Evolutionary conservation across 2,329 filamentous ascomycete species (phyloP), one percentile per base, ranked within the genome.

Genomic region (Diaporthe nobilis): DNA sequence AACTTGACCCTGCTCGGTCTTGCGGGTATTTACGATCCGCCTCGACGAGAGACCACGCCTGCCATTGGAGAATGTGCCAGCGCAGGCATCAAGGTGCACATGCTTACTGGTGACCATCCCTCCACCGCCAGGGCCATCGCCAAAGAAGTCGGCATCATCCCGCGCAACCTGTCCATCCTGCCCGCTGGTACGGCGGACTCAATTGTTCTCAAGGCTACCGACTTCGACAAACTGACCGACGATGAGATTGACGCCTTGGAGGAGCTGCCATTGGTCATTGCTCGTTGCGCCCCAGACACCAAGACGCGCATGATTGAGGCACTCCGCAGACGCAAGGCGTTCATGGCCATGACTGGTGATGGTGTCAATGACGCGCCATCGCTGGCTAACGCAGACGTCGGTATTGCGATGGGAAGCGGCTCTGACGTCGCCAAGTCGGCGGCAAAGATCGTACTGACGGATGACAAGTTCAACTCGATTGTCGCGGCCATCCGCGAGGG

Each of bases 241-340:
- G 90, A 88, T 0, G 90, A 97, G 82, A 94, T 97, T 73, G 95
- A 98, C 78, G 87, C 88, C 0, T 86, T 97, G 22, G 92, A 93
- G 6, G 91, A 95, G 55, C 86, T 97, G 2, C 95, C 95, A 3
- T 87, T 96, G 0, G 95, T 97, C 12, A 93, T 97, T 76, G 95
- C 95, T 51, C 92, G 95, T 51, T 97, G 95, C 82, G 94, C 94
- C 1, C 95, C 95, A 0, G 91, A 94, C 76, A 97, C 95, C 53
- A 98, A 98, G 85, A 95, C 95, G 6, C 92, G 94, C 76, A 97
- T 98, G 95, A 96, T 98, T 71, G 94, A 96, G 79, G 95, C 95
- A 8, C 90, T 98, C 22, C 94, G 96, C 78, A 91, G 95, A 22
- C 92, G 95, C 55, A 89, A 90, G 31, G 90, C 90, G 28, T 96